Conservation (phyloP, 73 alveolate genomes). For the Paramecium sexaurelia region DNA sequence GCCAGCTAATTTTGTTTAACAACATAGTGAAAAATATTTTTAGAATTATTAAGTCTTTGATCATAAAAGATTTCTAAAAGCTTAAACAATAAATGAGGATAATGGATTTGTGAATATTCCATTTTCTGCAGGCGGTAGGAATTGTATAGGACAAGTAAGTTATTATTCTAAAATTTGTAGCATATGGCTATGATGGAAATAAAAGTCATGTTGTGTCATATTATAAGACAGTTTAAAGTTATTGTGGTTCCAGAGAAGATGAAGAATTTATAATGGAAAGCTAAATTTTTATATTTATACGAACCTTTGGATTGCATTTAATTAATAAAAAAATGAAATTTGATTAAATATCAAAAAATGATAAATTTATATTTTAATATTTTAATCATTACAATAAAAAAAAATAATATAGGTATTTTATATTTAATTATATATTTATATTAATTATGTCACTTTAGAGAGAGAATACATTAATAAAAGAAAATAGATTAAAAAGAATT, state of each 20-base stretch:
- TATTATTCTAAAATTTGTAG: neutral
- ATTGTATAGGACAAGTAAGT: constrained; percentile 55
- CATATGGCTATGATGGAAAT: constrained; percentile 54
- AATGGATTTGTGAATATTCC: constrained; percentile 46
- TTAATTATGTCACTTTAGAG: neutral
- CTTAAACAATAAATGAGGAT: neutral
- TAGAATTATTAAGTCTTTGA: neutral
- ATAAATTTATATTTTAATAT: too few species aligned
- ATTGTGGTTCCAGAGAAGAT: neutral
- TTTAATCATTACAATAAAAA: neutral
- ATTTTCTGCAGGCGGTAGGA: constrained; percentile 65
- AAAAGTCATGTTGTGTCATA: neutral
- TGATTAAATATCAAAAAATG: too few species aligned
- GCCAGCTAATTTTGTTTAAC: neutral
- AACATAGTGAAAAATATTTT: neutral
- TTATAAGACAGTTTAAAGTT: neutral
- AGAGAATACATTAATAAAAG: neutral
- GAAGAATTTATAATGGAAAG: neutral
- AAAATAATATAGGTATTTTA: neutral
- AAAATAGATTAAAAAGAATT: neutral
- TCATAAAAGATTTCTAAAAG: neutral
- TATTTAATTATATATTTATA: neutral
- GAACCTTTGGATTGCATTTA: neutral
- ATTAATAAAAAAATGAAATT: neutral
- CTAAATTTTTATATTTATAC: neutral